Conservation (phyloP, 345 rosid genomes). For the Acer yangbiense region DNA sequence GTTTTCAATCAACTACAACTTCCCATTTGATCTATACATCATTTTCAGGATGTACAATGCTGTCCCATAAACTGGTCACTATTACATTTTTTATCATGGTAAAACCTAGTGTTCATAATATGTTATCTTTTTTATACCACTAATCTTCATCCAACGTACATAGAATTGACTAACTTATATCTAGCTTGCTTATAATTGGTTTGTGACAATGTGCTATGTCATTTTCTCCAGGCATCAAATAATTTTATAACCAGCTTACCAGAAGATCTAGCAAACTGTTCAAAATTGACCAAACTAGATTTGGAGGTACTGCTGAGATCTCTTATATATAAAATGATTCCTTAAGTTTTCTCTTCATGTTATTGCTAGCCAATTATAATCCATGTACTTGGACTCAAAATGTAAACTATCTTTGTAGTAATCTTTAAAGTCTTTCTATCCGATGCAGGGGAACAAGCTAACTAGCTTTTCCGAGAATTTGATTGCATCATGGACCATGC, state of each 20-base stretch:
- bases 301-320: slow-evolving; percentile 62
- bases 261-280: slow-evolving; percentile 70
- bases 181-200: neutral
- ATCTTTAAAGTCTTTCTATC: slow-evolving; percentile 1
- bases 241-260: slow-evolving; percentile 66
- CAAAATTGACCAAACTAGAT: slow-evolving; percentile 71
- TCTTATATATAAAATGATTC: neutral
- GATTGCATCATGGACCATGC: slow-evolving; percentile 72
- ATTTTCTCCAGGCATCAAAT: slow-evolving; percentile 67
- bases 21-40: neutral
- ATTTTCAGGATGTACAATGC: neutral
- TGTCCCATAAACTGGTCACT: neutral
- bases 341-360: neutral
- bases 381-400: neutral
- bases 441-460: slow-evolving; percentile 82
- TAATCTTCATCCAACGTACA: neutral
- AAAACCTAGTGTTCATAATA: neutral
- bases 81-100: neutral
- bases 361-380: neutral
- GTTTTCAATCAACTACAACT: neutral
- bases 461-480: slow-evolving; percentile 51
- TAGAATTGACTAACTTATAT: neutral
- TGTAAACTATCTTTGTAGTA: slow-evolving; percentile 7
- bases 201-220: slow-evolving; percentile 6
- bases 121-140: neutral